Evolutionary conservation across 2,329 filamentous ascomycete species (phyloP), one percentile per base, ranked within the genome.

Genomic region (Lecanosticta acicola): DNA sequence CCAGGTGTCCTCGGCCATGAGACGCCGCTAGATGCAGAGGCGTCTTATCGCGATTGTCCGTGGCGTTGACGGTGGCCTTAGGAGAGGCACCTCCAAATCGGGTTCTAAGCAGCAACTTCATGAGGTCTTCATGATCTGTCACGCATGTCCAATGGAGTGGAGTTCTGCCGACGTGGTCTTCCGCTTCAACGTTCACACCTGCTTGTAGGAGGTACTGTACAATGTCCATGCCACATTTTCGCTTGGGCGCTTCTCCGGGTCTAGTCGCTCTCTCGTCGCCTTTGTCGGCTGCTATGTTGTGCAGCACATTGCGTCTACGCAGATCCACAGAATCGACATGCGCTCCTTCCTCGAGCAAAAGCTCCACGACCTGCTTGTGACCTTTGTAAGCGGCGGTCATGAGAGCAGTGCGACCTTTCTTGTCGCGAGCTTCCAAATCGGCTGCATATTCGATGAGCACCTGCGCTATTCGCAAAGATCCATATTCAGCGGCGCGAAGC

Each of bases 331-430:
- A 53, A 34, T 57, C 50, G 21, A 59, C 42, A 29, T 55, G 41
- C 4, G 56, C 59, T 0, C 59, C 59, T 13, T 48, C 43, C 17
- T 54, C 45, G 20, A 71, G 61, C n/a, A 71, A 48, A 18, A 68
- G 24, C 29, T 68, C 57, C 17, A 72, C 52, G 1, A 70, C 56
- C 39, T 68, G 59, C 39, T 59, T 59, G 47, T 71, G 67, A 20
- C 69, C 69, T 44, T 52, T 54, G 66, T 66, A 70, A 5, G 70
- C 69, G 3, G 70, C 69, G 1, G 66, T 69, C 68, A 70, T 71
- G 33, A 72, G 49, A 34, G 65, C 67, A 33, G 68, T 71, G 13
- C 68, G 60, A 3, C 68, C 68, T 46, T 71, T 73, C 39, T 71
- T 68, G 56, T 78, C 75, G 19, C 41, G 32, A 13, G 53, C 50